Evolutionary conservation across 345 rosid genomes (phyloP).

Genomic region (Pistacia atlantica): DNA sequence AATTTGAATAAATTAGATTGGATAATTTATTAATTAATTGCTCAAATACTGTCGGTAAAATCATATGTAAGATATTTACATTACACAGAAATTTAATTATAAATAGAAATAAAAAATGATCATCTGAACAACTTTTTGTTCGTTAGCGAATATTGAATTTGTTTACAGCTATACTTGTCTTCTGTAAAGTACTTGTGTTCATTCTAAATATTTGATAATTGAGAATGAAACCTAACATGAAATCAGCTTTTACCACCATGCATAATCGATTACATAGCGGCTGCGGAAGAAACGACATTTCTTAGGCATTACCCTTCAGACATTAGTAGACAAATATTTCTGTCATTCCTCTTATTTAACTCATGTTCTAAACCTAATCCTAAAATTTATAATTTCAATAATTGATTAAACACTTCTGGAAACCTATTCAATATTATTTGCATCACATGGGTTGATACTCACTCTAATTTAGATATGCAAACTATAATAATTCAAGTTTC

Average conservation of each 20-base stretch:
- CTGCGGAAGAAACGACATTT: neutral
- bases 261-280: neutral
- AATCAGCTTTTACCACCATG: neutral
- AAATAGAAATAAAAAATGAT: too few relatives aligned
- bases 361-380: neutral
- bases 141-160: neutral
- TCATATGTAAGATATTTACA: too few relatives aligned
- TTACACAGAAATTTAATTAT: too few relatives aligned
- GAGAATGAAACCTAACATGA: neutral
- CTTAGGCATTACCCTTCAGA: neutral
- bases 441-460: neutral
- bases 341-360: neutral
- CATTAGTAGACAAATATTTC: neutral
- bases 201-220: neutral
- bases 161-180: neutral
- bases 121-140: neutral
- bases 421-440: neutral
- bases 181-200: neutral
- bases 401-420: neutral
- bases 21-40: too few relatives aligned
- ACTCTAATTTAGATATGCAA: neutral
- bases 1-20: too few relatives aligned
- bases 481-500: too few relatives aligned
- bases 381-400: neutral
- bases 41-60: too few relatives aligned